These are phyloP conservation scores for Fusarium nygamai DNA, from an alignment of 2,329 filamentous ascomycete genomes.

Conservation along the genomic window DNA sequence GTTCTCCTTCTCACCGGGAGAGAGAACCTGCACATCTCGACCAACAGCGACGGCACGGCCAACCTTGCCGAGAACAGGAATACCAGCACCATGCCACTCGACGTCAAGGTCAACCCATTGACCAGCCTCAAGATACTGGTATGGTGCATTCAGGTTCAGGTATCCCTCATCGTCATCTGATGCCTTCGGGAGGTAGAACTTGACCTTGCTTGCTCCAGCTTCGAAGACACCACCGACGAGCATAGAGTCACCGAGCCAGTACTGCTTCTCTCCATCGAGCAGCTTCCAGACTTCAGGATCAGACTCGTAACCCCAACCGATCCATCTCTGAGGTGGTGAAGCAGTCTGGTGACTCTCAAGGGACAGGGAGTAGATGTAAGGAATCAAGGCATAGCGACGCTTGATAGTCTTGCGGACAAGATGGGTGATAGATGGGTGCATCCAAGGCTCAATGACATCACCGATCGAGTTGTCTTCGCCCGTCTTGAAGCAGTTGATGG, in stretches of 20 bases:
- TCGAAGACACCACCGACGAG: slow-evolving; percentile 75
- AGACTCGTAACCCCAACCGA: slow-evolving; percentile 75
- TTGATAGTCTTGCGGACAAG: slow-evolving; percentile 73
- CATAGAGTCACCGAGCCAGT: slow-evolving; percentile 75
- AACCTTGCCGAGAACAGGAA: slow-evolving; percentile 53
- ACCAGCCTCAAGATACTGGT: slow-evolving; percentile 62
- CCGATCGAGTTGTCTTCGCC: slow-evolving; percentile 72
- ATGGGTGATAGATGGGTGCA: slow-evolving; percentile 74
- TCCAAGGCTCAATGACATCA: slow-evolving; percentile 81
- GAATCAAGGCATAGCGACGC: slow-evolving; percentile 75
- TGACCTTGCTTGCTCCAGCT: slow-evolving; percentile 61
- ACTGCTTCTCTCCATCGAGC: slow-evolving; percentile 74
- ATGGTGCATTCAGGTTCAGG: slow-evolving; percentile 70
- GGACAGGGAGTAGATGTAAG: slow-evolving; percentile 74
- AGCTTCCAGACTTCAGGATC: slow-evolving; percentile 75
- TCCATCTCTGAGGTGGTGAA: slow-evolving; percentile 74
- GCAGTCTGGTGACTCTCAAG: slow-evolving; percentile 70
- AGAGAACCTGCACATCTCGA: slow-evolving; percentile 49
- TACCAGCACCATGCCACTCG: slow-evolving; percentile 54
- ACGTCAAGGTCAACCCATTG: slow-evolving; percentile 54
- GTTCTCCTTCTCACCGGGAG: slow-evolving; percentile 50
- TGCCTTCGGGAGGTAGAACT: slow-evolving; percentile 69
- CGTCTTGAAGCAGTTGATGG: slow-evolving; percentile 84
- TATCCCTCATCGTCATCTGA: slow-evolving; percentile 66
- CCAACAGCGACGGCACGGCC: slow-evolving; percentile 54